Conservation (phyloP, 2,329 filamentous ascomycete genomes). For the Pseudogymnoascus sp. region DNA sequence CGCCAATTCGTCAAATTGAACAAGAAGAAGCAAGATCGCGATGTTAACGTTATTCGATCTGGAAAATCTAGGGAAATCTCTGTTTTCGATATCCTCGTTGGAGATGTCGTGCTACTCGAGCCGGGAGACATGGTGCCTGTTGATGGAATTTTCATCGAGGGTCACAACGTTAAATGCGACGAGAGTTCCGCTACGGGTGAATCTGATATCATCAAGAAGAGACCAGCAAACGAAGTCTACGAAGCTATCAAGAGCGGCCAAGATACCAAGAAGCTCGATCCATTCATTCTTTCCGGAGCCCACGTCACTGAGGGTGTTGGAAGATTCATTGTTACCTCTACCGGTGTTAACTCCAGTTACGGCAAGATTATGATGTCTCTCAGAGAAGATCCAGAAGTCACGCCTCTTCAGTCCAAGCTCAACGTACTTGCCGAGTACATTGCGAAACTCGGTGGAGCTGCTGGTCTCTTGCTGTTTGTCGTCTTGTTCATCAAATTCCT, state of each 20-base stretch:
- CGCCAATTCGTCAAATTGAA: conserved; percentile 73
- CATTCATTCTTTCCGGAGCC: conserved; percentile 72
- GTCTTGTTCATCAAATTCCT: conserved; percentile 73
- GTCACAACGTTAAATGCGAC: conserved; percentile 59
- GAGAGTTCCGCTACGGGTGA: conserved; percentile 72
- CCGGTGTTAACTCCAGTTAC: conserved; percentile 64
- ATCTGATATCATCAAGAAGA: conserved; percentile 64
- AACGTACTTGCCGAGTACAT: conserved; percentile 73
- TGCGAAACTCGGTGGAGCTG: conserved; percentile 62
- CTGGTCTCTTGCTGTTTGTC: conserved; percentile 67
- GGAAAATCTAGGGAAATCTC: conserved; percentile 61
- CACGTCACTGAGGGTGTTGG: conserved; percentile 71
- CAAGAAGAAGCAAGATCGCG: conserved; percentile 67
- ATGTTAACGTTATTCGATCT: conserved; percentile 68
- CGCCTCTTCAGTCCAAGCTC: conserved; percentile 68
- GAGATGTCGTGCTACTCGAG: conserved; percentile 64
- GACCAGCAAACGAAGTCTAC: conserved; percentile 53
- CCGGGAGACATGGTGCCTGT: conserved; percentile 65
- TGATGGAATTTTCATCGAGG: conserved; percentile 61
- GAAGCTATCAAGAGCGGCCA: conserved; percentile 49
- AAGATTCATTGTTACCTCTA: conserved; percentile 65
- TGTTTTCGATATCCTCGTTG: conserved; percentile 62
- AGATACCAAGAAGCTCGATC: conserved; percentile 57
- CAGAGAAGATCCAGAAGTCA: conserved; percentile 67
- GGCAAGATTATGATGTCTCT: conserved; percentile 73